Percentiles rank a stretch among this genome's conserved stretches.
phyloP scores from a whole-genome alignment of 2,329 filamentous ascomycete genomes.

The Alternaria postmessia region DNA sequence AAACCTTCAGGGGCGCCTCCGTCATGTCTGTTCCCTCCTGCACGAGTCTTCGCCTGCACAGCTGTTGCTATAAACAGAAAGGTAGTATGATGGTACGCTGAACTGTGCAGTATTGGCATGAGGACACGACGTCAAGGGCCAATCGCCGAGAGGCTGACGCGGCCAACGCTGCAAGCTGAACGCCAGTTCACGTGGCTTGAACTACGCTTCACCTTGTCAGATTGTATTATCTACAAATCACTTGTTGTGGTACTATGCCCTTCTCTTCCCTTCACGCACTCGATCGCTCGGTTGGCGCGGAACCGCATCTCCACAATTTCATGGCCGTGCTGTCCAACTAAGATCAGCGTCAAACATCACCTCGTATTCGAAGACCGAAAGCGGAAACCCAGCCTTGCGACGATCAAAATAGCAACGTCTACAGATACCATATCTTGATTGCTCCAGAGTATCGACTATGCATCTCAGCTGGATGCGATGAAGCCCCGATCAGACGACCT shows the following conservation, averaged over 20 bases:
- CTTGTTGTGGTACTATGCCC: neutral
- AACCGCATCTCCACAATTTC: conserved; percentile 6
- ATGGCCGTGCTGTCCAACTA: conserved; percentile 12
- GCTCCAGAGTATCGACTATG: neutral
- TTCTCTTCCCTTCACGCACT: neutral
- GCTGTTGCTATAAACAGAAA: neutral
- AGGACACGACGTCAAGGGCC: conserved; percentile 1
- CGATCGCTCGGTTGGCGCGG: conserved; percentile 5
- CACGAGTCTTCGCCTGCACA: neutral
- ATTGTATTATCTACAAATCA: neutral
- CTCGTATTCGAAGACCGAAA: conserved; percentile 10
- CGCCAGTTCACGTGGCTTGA: conserved; percentile 13
- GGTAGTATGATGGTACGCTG: neutral
- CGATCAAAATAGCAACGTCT: conserved; percentile 2
- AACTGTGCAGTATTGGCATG: neutral
- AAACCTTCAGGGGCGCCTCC: neutral
- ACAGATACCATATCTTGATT: conserved; percentile 1
- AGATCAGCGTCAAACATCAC: conserved; percentile 8
- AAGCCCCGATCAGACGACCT: conserved; percentile 14
- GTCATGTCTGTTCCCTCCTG: neutral
- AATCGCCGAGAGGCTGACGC: conserved; percentile 8
- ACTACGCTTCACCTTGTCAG: conserved; percentile 4
- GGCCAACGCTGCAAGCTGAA: conserved; percentile 12
- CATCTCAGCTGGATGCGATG: conserved; percentile 1
- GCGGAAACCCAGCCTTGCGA: neutral